Conservation (phyloP, 768 basidiomycete genomes). For the Tulasnella sp. region DNA sequence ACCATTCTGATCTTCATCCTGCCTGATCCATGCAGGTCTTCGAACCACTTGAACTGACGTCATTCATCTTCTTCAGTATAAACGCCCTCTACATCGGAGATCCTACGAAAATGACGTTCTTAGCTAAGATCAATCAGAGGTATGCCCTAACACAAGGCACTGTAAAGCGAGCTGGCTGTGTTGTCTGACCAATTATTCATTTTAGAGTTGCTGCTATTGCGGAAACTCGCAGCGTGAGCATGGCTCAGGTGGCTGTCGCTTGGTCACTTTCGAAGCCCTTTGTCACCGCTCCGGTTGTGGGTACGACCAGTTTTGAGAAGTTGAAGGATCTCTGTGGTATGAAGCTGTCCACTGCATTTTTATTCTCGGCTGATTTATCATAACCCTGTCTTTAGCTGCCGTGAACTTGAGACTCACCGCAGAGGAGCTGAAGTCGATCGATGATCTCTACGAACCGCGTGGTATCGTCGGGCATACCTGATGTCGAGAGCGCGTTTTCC, state of each 20-base stretch:
- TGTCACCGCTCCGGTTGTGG: background rate
- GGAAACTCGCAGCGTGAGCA: background rate
- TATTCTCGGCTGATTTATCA: too few relatives aligned
- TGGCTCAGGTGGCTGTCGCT: conserved; percentile 1
- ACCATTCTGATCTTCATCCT: background rate
- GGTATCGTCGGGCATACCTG: too few relatives aligned
- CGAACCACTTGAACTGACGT: too few relatives aligned
- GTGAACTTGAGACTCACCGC: too few relatives aligned
- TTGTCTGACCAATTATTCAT: background rate
- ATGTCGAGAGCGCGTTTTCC: too few relatives aligned
- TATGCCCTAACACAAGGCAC: background rate
- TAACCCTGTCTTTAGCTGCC: too few relatives aligned
- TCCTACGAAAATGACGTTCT: background rate
- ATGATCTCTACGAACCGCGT: too few relatives aligned
- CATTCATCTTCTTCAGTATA: background rate
- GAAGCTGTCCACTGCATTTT: too few relatives aligned
- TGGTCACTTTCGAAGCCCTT: conserved; percentile 3
- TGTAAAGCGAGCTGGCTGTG: background rate
- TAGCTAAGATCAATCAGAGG: background rate
- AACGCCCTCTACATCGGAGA: background rate
- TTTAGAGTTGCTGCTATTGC: background rate
- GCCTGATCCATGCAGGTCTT: background rate
- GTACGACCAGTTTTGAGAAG: background rate
- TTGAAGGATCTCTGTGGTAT: background rate
- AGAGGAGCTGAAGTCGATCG: too few relatives aligned